Base-by-base conservation (phyloP, 2,329 filamentous ascomycete genomes). In the Triangularia setosa region DNA sequence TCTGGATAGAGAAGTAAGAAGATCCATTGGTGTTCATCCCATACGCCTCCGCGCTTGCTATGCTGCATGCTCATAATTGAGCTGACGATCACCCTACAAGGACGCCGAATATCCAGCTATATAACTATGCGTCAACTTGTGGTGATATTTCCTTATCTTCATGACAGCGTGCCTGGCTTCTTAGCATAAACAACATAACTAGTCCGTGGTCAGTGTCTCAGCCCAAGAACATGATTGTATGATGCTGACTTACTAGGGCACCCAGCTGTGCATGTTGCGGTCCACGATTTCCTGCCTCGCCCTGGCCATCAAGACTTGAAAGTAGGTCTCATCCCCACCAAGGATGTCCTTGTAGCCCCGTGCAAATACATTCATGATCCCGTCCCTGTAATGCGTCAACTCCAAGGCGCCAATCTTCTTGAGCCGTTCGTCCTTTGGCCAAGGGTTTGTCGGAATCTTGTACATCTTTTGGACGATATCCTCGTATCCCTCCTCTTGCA, bases 361-460 rank as follows among this genome's bases (percentile, higher is more conserved):
- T 8, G 61, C 61, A 59, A 63, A 63, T 2, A 63, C 61, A 58
- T 63, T 63, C 52, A 58, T 58, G 35, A 63, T 63, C 1, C 61
- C 61, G 4, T 63, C 61, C 30, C 61, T 23, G 14, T 58, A 63
- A 25, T 63, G 61, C 24, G 57, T 59, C 63, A 68, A 64, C 57
- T 68, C 67, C 24, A 68, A 64, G 6, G 67, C 69, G n/a, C 69
- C 70, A 7, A 71, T 64, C 8, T 69, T 66, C 64, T 71, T 71
- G 23, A 70, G 64, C 12, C 70, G 64, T 58, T 67, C 61, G 54
- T 70, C 69, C 52, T 62, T 64, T 12, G 69, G 64, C 70, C 69
- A 71, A 2, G 70, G 68, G 56, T 65, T 71, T 52, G 62, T 63
- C 1, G 70, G 64, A 64, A 68, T 61, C 64, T 68, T 68, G 64